These are phyloP conservation scores for Diplotaxis tenuifolia DNA, from an alignment of 345 rosid species.

Conservation along the genomic window DNA sequence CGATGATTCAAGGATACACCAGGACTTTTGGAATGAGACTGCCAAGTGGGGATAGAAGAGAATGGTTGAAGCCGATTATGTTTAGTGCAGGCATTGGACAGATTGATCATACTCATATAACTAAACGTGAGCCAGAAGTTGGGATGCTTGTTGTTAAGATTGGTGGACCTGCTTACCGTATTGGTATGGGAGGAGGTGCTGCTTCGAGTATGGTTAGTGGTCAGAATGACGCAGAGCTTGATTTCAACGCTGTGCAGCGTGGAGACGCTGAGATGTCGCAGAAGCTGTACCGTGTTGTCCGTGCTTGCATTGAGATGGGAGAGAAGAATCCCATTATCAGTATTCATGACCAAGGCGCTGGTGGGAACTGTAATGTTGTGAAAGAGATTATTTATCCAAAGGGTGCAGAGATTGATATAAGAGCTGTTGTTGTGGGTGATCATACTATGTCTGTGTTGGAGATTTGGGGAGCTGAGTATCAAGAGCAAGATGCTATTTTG, in stretches of 20 bases:
- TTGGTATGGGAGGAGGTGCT: constrained; percentile 98
- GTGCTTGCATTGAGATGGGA: constrained; percentile 92
- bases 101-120: constrained; percentile 81
- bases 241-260: constrained; percentile 95
- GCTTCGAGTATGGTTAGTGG: constrained; percentile 99
- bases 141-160: constrained; percentile 95
- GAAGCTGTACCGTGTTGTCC: constrained; percentile 81
- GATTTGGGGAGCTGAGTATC: constrained; percentile 99
- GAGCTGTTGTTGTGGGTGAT: constrained; percentile 83
- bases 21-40: constrained; percentile 93
- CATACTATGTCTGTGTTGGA: constrained; percentile 93
- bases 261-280: constrained; percentile 99
- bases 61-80: constrained; percentile 99
- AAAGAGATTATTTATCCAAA: constrained; percentile 89
- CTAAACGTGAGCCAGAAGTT: constrained; percentile 80
- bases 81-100: constrained; percentile 93
- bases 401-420: constrained; percentile 86
- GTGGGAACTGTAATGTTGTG: constrained; percentile 97
- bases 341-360: constrained; percentile 98
- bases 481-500: constrained; percentile 96
- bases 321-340: constrained; percentile 87
- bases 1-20: constrained; percentile 87
- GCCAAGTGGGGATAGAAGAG: constrained; percentile 88
- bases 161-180: constrained; percentile 97
- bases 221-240: constrained; percentile 94